Conservation (phyloP, 1,284 basidiomycete genomes). For the Blastosporella zonata region DNA sequence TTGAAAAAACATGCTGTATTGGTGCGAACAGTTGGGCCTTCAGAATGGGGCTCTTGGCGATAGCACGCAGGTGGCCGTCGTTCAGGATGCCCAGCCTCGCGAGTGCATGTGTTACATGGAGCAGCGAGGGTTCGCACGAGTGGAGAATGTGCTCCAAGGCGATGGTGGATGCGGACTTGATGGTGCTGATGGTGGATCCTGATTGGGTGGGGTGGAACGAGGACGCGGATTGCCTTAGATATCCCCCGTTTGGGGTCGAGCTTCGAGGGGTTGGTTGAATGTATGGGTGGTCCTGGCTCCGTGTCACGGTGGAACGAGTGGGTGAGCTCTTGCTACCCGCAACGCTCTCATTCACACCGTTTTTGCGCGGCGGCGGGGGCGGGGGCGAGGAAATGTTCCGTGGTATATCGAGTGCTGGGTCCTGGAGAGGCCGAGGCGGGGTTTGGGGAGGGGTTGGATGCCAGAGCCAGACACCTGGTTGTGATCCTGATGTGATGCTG, state of each 20-base stretch:
- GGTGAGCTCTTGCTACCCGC: conserved; percentile 6
- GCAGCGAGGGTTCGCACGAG: conserved; percentile 56
- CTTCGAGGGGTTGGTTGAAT: conserved; percentile 10
- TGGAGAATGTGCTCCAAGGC: conserved; percentile 46
- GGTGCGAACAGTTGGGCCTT: too few species aligned
- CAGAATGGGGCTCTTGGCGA: too few species aligned
- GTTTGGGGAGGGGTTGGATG: conserved; percentile 16
- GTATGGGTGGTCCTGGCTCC: background rate
- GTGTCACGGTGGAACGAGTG: conserved; percentile 14
- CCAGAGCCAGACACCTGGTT: conserved; percentile 10
- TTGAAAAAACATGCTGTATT: background rate
- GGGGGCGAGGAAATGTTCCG: background rate
- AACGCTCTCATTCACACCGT: background rate
- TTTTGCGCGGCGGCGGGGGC: background rate
- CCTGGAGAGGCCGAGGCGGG: conserved; percentile 4
- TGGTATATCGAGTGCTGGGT: background rate
- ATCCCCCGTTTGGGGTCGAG: conserved; percentile 18
- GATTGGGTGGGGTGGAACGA: conserved; percentile 34
- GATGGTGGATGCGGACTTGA: conserved; percentile 27
- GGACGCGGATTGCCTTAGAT: conserved; percentile 11
- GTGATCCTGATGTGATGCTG: conserved; percentile 6
- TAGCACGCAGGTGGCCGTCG: conserved; percentile 58
- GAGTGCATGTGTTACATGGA: conserved; percentile 56
- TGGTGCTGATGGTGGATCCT: conserved; percentile 38
- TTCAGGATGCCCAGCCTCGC: conserved; percentile 53